Percentiles rank a stretch among this genome's conserved stretches.
phyloP scores from a whole-genome alignment of 169 alveolate genomes.

The Eimeria sp. region DNA sequence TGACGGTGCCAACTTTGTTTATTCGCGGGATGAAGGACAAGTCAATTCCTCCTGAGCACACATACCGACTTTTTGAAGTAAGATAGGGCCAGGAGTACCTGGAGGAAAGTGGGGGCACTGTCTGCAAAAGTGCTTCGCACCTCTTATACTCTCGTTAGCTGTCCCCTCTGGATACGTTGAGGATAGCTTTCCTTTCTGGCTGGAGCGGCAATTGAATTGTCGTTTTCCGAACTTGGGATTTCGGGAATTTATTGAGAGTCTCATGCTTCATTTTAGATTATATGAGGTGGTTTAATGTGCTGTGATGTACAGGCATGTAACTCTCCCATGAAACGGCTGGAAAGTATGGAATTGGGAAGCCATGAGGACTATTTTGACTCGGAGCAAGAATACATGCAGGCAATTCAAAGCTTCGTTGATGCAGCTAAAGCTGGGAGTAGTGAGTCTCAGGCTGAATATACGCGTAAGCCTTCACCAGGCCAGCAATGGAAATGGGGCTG shows the following conservation, averaged over 20 bases:
- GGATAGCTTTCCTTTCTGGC: neutral
- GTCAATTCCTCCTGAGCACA: slow-evolving; percentile 9
- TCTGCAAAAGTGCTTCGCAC: neutral
- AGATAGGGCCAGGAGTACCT: neutral
- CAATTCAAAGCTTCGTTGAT: neutral
- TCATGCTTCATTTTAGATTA: neutral
- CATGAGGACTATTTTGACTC: neutral
- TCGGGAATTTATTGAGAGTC: neutral
- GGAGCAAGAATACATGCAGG: neutral
- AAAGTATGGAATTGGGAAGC: neutral
- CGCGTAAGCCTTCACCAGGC: neutral
- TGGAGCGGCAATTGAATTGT: neutral
- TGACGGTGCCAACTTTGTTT: slow-evolving; percentile 50
- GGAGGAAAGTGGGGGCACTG: neutral
- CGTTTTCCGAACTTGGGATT: neutral
- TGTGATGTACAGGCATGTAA: neutral
- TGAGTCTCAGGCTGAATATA: neutral
- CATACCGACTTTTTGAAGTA: slow-evolving; percentile 44
- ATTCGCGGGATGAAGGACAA: slow-evolving; percentile 3
- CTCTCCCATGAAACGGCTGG: neutral
- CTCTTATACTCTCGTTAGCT: neutral
- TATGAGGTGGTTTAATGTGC: neutral
- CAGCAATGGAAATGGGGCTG: neutral
- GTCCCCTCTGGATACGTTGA: neutral
- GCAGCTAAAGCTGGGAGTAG: neutral